Percentiles rank a stretch among this genome's conserved stretches.
These are phyloP conservation scores for Stagonosporopsis vannaccii DNA, from an alignment of 2,329 filamentous ascomycete genomes.

Conservation along the genomic window DNA sequence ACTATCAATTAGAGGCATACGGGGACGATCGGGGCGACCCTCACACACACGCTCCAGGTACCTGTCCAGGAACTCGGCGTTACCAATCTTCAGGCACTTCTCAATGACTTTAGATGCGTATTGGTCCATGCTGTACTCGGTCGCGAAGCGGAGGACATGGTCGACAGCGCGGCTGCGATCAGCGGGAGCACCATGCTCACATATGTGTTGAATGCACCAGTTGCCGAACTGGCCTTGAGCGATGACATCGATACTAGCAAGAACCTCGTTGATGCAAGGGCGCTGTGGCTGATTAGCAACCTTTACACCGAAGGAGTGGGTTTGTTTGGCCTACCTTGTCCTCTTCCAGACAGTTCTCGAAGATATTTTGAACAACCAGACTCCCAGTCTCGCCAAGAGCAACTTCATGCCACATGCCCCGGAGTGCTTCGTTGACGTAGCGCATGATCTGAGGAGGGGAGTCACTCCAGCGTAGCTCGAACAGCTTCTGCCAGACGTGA, in stretches of 20 bases:
- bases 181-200: slow-evolving; percentile 89
- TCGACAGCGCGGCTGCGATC: slow-evolving; percentile 95
- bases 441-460: slow-evolving; percentile 98
- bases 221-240: slow-evolving; percentile 98
- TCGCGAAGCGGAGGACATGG: slow-evolving; percentile 90
- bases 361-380: slow-evolving; percentile 98
- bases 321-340: slow-evolving; percentile 76
- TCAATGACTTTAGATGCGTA: slow-evolving; percentile 99
- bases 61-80: slow-evolving; percentile 85
- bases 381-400: slow-evolving; percentile 97
- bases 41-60: slow-evolving; percentile 96
- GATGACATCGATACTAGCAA: slow-evolving; percentile 93
- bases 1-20: slow-evolving; percentile 96
- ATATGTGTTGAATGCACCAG: slow-evolving; percentile 99
- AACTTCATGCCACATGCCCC: slow-evolving; percentile 98
- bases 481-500: slow-evolving; percentile 99
- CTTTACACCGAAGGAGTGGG: background rate
- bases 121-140: slow-evolving; percentile 98
- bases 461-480: slow-evolving; percentile 94
- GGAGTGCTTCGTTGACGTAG: slow-evolving; percentile 93
- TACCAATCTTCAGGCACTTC: slow-evolving; percentile 97
- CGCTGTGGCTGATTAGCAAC: slow-evolving; percentile 64
- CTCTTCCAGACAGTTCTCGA: slow-evolving; percentile 98
- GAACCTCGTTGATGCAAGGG: slow-evolving; percentile 94
- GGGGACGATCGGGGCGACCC: slow-evolving; percentile 85